Evolutionary conservation across 1,284 basidiomycete species (phyloP), one percentile per base, ranked within the genome.

Genomic region (Laetiporus sulphureus): DNA sequence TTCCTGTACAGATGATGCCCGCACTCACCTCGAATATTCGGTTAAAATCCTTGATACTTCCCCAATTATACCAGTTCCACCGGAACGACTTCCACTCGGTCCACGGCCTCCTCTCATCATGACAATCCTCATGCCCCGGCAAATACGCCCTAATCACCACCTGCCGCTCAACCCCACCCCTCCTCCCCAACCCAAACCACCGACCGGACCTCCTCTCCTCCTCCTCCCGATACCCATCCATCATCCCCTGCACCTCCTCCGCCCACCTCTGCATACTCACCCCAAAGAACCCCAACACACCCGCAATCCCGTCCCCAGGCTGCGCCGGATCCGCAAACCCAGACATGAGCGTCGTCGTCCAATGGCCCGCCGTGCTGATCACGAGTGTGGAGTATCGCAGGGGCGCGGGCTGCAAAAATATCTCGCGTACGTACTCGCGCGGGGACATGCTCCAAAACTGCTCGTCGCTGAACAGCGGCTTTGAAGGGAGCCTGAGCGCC

Each of bases 111-210:
- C 58, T 55, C 36, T 58, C 47, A 23, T 65, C 49, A 48, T 78
- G 79, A 48, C 79, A 83, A 42, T 77, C 67, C 46, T 82, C 78
- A 48, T 83, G 78, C 2, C 79, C 79, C 3, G 77, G 74, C 10
- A 77, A 52, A 50, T 83, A 83, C n/a, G 77, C 70, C 13, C 80
- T 58, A 8, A 78, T 70, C 13, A 83, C 54, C 5, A 77, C 75
- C 51, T 74, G 69, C 42, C 71, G 65, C 46, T 27, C 25, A 36
- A 35, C 10, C 40, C 36, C 10, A 30, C 16, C 30, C 20, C 38
- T 15, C 31, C 19, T 11, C 37, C 39, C n/a, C 38, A 42, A 35
- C 8, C 41, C 22, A 33, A 22, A 52, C 62, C 19, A 42, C 55
- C 29, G 39, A 10, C 41, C 22, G 35, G 22, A 52, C 62, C 19